Evolutionary conservation across 2,329 filamentous ascomycete genomes (phyloP).

Genomic region (Ophidiomyces ophidiicola): DNA sequence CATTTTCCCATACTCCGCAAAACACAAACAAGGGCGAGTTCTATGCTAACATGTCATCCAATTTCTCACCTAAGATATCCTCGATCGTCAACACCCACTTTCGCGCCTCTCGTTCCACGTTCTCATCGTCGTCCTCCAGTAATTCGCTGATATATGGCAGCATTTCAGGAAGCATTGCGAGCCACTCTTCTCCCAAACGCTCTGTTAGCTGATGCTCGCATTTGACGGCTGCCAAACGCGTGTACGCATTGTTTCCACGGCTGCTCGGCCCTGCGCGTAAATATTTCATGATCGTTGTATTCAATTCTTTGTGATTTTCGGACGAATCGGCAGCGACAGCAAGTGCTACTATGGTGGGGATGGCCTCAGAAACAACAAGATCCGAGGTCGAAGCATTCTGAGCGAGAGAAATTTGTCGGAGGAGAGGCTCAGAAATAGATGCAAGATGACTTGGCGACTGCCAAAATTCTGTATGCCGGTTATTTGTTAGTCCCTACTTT

Average conservation of each 20-base stretch:
- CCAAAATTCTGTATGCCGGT: constrained; percentile 57
- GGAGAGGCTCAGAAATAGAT: constrained; percentile 56
- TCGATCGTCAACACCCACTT: constrained; percentile 87
- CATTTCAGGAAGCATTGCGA: constrained; percentile 85
- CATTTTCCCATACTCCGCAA: background rate
- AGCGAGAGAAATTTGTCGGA: constrained; percentile 50
- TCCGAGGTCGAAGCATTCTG: constrained; percentile 29
- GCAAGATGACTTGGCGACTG: constrained; percentile 79
- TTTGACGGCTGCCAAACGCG: constrained; percentile 70
- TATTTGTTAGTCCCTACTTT: constrained; percentile 8
- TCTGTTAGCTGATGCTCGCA: constrained; percentile 70
- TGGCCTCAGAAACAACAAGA: constrained; percentile 45
- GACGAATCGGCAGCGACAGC: constrained; percentile 69
- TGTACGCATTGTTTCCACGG: constrained; percentile 48
- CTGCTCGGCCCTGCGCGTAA: constrained; percentile 47
- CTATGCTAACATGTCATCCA: constrained; percentile 85
- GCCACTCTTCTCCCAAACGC: constrained; percentile 81
- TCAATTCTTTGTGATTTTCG: constrained; percentile 84
- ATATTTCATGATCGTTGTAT: constrained; percentile 62
- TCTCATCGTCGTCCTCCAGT: constrained; percentile 92
- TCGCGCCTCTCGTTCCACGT: constrained; percentile 78
- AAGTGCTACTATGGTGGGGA: constrained; percentile 67
- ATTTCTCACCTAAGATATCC: constrained; percentile 72
- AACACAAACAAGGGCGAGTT: constrained; percentile 2
- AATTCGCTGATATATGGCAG: constrained; percentile 89